Conservation (phyloP, 2,329 filamentous ascomycete genomes). For the Aspergillus phoenicis region DNA sequence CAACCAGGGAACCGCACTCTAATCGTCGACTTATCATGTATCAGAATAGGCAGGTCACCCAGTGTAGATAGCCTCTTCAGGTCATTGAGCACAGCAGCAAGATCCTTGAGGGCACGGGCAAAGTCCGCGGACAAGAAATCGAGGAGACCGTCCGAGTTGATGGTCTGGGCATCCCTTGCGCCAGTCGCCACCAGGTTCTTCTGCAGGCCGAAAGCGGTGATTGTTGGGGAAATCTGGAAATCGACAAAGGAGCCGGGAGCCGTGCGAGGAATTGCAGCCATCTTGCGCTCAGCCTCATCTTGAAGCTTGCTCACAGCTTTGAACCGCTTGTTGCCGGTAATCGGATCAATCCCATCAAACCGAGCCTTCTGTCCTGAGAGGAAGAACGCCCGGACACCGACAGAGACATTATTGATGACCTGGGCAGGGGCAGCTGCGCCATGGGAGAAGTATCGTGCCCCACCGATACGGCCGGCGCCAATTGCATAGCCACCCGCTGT, state of each 20-base stretch:
- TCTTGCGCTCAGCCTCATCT: constrained; percentile 69
- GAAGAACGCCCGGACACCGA: constrained; percentile 87
- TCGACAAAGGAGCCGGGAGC: constrained; percentile 81
- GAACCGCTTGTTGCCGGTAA: constrained; percentile 75
- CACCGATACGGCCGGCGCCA: constrained; percentile 69
- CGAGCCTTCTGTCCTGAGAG: constrained; percentile 86
- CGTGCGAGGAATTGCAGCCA: constrained; percentile 56
- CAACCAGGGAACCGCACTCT: constrained; percentile 90
- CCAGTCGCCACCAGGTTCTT: constrained; percentile 30
- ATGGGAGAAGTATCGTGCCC: constrained; percentile 86
- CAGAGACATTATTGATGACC: constrained; percentile 92
- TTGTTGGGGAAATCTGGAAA: constrained; percentile 83
- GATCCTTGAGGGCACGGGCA: constrained; percentile 78
- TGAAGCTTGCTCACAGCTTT: constrained; percentile 74
- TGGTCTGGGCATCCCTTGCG: constrained; percentile 56
- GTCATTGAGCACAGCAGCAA: constrained; percentile 77
- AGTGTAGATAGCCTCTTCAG: constrained; percentile 74
- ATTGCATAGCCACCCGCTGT: constrained; percentile 85
- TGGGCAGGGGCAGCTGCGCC: constrained; percentile 81
- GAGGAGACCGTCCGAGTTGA: constrained; percentile 82
- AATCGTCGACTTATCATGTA: constrained; percentile 68
- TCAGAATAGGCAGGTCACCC: constrained; percentile 79
- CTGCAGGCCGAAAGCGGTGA: constrained; percentile 72
- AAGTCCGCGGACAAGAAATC: constrained; percentile 87
- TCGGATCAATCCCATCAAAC: constrained; percentile 73